Percentiles rank a stretch among this genome's conserved stretches.
Conservation (phyloP, 1,284 basidiomycete genomes). For the Heterobasidion parviporum region DNA sequence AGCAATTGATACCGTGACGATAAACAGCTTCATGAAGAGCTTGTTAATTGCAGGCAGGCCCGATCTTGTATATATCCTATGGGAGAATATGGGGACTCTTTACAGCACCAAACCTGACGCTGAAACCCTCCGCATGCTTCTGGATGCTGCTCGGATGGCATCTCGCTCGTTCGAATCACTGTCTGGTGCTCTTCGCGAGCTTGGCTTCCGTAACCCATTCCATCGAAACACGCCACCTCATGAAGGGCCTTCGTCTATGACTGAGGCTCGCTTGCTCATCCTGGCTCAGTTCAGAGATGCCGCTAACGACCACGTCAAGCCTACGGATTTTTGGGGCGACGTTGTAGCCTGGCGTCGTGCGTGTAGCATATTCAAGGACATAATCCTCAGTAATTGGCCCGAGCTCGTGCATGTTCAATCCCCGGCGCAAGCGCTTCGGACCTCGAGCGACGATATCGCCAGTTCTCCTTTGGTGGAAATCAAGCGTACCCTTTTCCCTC, state of each 20-base stretch:
- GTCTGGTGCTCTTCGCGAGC: slow-evolving; percentile 29
- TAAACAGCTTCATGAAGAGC: slow-evolving; percentile 49
- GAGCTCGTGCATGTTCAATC: slow-evolving; percentile 16
- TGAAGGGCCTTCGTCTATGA: not conserved
- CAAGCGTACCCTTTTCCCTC: slow-evolving; percentile 4
- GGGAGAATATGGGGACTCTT: slow-evolving; percentile 45
- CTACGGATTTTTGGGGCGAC: slow-evolving; percentile 37
- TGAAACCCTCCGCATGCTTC: slow-evolving; percentile 47
- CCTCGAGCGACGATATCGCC: slow-evolving; percentile 17
- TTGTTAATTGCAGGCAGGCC: slow-evolving; percentile 44
- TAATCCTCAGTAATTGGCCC: slow-evolving; percentile 45
- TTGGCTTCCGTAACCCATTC: slow-evolving; percentile 14
- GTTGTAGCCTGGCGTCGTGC: slow-evolving; percentile 36
- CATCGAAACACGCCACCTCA: not conserved
- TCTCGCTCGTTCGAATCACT: slow-evolving; percentile 40
- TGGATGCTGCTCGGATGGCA: slow-evolving; percentile 49
- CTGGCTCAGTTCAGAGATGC: slow-evolving; percentile 21
- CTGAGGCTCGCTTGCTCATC: slow-evolving; percentile 7
- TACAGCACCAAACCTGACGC: slow-evolving; percentile 49
- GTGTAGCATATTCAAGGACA: slow-evolving; percentile 38
- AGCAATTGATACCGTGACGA: slow-evolving; percentile 21
- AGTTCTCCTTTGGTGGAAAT: slow-evolving; percentile 21
- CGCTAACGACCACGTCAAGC: slow-evolving; percentile 16
- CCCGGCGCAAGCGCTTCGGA: slow-evolving; percentile 22
- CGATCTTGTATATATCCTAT: slow-evolving; percentile 53